Base-by-base conservation (phyloP, 148 eudicot genomes). In the Beta vulgaris region DNA sequence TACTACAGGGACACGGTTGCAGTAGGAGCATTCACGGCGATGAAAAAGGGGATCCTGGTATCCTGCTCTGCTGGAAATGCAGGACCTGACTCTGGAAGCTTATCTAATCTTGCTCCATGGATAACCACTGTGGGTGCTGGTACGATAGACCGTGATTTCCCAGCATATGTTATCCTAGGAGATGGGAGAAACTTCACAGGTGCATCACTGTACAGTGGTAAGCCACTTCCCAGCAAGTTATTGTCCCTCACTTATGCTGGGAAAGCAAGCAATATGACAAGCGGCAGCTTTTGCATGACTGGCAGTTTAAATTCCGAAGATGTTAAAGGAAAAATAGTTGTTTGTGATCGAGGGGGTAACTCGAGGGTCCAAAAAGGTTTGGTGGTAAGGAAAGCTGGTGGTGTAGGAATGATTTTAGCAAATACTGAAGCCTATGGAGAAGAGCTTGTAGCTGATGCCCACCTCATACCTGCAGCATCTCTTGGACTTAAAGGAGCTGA, bases 91-190 rank as follows among this genome's bases (percentile, higher is more conserved):
- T 44, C 91, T 19, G 78, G 76, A n/a, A 83, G 80, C 80, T 34
- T 89, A 80, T 89, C 93, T 28, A 93, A 93, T 61, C 86, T 84
- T 21, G 98, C 98, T 28, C 98, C 98, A 39, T 93, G 98, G 98
- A 93, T 93, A 82, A 85, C 90, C 67, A 93, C 96, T 0, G 91
- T 93, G 0, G 98, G 98, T 29, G 98, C 96, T 25, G 89, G 91
- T 26, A 91, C 92, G 23, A 43, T 91, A n/a, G 98, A 93, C 77
- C 87, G 98, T 10, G 91, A 89, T 18, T 93, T 93, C 74, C 96
- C 92, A 1, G 91, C 91, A 15, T 74, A 81, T 71, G 81, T 86
- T 36, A 79, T 21, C 49, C 84, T 91, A 2, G 98, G 93, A 54
- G 83, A 88, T 54, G 93, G 96, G 31, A 83, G 80, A 67, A 93